Conservation (phyloP, 768 basidiomycete species). For the Tricholoma saponaceum region DNA sequence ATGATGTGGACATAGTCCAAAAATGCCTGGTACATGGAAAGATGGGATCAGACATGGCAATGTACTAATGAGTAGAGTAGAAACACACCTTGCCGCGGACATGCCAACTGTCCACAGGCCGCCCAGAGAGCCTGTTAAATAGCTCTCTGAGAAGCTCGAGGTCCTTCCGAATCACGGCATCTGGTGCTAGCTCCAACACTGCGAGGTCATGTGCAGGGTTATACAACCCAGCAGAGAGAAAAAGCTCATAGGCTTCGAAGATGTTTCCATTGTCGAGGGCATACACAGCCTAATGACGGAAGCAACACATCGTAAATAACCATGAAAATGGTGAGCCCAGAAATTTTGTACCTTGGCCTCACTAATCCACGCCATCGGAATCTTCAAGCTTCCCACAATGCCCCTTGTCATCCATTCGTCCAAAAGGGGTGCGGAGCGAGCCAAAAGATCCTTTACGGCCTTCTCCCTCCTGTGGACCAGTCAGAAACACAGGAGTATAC, state of each 20-base stretch:
- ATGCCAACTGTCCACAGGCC: conserved; percentile 71
- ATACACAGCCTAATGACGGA: conserved; percentile 54
- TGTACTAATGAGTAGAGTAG: neutral
- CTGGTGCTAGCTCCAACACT: conserved; percentile 83
- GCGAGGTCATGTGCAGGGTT: conserved; percentile 80
- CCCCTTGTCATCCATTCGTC: conserved; percentile 75
- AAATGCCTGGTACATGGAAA: conserved; percentile 45
- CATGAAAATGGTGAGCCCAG: neutral
- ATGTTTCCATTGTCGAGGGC: conserved; percentile 57
- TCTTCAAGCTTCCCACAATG: conserved; percentile 68
- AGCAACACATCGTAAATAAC: neutral
- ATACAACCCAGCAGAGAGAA: conserved; percentile 65
- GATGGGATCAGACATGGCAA: conserved; percentile 4
- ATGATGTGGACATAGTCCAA: conserved; percentile 69
- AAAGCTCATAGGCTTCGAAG: conserved; percentile 74
- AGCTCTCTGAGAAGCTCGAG: conserved; percentile 60
- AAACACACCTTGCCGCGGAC: conserved; percentile 71
- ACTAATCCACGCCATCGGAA: conserved; percentile 85
- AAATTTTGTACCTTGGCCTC: conserved; percentile 67
- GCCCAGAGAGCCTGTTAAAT: conserved; percentile 60
- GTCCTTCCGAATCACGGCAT: conserved; percentile 73
- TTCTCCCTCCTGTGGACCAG: conserved; percentile 60
- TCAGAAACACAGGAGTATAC: neutral
- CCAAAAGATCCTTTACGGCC: conserved; percentile 77
- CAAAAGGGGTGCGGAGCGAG: conserved; percentile 59